Conservation (phyloP, 1,284 basidiomycete genomes). For the Pascua guehoae region DNA sequence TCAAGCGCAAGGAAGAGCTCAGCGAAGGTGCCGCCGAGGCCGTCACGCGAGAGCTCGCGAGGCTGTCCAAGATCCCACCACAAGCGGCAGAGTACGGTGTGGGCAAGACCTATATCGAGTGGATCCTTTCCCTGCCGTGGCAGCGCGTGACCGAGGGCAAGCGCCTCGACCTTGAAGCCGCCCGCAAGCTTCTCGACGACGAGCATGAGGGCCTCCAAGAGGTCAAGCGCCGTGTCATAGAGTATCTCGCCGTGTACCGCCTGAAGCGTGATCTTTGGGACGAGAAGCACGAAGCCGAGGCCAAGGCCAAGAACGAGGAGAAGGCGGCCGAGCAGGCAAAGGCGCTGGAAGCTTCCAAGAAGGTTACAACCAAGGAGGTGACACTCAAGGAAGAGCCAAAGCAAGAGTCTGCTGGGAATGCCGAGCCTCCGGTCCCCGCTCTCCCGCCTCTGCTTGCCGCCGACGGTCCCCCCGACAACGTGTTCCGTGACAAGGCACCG, state of each 20-base stretch:
- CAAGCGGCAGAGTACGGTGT: conserved; percentile 45
- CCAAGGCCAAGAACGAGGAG: not conserved
- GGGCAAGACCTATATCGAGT: conserved; percentile 43
- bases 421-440: not conserved
- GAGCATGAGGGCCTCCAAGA: conserved; percentile 44
- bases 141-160: conserved; percentile 32
- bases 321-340: not conserved
- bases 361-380: not conserved
- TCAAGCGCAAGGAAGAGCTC: conserved; percentile 24
- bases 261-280: conserved; percentile 40
- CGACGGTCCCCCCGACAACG: conserved; percentile 31
- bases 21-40: conserved; percentile 26
- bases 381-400: not conserved
- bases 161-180: conserved; percentile 32
- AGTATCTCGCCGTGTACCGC: conserved; percentile 46
- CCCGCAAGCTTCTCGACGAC: conserved; percentile 33
- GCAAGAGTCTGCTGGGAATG: not conserved
- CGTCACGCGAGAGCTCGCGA: conserved; percentile 29
- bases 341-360: not conserved
- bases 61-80: conserved; percentile 37
- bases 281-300: conserved; percentile 21
- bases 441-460: conserved; percentile 10
- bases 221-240: conserved; percentile 44
- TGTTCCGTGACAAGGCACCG: conserved; percentile 44
- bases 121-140: conserved; percentile 42